These are phyloP conservation scores for Trichosporon sp. DNA, from an alignment of 1,284 basidiomycete species.

Conservation along the genomic window DNA sequence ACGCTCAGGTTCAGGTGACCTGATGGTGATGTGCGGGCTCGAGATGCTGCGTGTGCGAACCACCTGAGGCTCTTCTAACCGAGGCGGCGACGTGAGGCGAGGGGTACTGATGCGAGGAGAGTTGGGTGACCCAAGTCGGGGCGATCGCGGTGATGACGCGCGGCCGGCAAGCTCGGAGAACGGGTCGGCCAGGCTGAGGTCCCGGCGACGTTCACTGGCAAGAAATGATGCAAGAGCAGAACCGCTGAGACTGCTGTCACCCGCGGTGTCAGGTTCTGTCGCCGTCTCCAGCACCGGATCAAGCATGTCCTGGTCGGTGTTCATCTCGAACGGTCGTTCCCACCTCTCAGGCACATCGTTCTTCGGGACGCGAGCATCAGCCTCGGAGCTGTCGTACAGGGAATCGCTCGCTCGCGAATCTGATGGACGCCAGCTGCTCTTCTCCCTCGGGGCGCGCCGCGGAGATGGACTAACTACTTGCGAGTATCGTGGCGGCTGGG, in stretches of 20 bases:
- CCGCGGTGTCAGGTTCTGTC: not conserved
- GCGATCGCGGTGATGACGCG: not conserved
- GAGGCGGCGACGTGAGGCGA: not conserved
- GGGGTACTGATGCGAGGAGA: not conserved
- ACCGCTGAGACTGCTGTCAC: not conserved
- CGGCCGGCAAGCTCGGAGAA: not conserved
- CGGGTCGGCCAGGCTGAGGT: not conserved
- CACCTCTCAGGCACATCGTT: slow-evolving; percentile 1
- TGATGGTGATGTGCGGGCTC: not conserved
- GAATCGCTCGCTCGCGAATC: not conserved
- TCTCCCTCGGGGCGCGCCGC: not conserved
- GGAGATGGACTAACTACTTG: not conserved
- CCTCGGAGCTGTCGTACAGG: not conserved
- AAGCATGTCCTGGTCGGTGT: not conserved
- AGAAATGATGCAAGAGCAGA: not conserved
- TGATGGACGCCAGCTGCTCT: not conserved
- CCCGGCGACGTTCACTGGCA: not conserved
- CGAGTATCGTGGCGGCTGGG: not conserved
- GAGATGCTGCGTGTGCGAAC: not conserved
- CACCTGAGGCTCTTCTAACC: not conserved
- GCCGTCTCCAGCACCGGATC: not conserved
- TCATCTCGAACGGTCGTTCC: not conserved
- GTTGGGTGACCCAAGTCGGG: not conserved
- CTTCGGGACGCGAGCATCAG: not conserved
- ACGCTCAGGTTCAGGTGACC: not conserved